Evolutionary conservation across 2,329 filamentous ascomycete genomes (phyloP), one percentile per base, ranked within the genome.

Genomic region (Xylariaceae sp.): DNA sequence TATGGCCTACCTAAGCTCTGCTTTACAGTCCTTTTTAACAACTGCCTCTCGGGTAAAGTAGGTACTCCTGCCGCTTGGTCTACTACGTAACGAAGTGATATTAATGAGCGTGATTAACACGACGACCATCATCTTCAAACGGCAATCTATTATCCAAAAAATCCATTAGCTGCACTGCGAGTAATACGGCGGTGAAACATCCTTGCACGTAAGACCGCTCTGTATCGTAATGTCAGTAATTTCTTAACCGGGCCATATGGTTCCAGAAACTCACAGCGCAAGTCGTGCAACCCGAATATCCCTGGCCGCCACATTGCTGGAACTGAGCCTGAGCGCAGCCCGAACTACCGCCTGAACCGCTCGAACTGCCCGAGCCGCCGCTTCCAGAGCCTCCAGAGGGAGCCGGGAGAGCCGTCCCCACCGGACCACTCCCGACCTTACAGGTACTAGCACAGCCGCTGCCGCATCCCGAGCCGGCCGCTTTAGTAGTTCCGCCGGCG

Each of bases 261-360:
- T 18, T 8, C 23, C 16, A 13, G 16, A 39, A 39, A 66, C 71
- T 69, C 60, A 72, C 71, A 30, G 65, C 72, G 40, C 74, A 77
- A 8, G 56, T 65, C 1, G 73, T 75, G 66, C 74, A 77, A 1
- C 74, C 75, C 0, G 70, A 73, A 42, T 72, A 77, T 0, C 72
- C 73, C 11, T 64, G 64, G 0, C 75, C 75, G 18, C 75, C 73
- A 40, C 75, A 76, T 53, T 77, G 74, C 45, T 68, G 66, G 29
- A 66, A 76, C 46, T 61, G 67, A 0, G 57, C 58, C 32, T 73
- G 72, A 3, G 67, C 55, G 53, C 74, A 77, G 0, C 60, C 64
- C 1, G 48, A 55, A 18, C 30, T 44, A 4, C 63, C 65, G 0
- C 54, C 46, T 2, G 44, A 41, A 35, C 36, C 27, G 4, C 41